Evolutionary conservation across 2,329 filamentous ascomycete species (phyloP), one percentile per base, ranked within the genome.

Genomic region (Stylonectria norvegica): DNA sequence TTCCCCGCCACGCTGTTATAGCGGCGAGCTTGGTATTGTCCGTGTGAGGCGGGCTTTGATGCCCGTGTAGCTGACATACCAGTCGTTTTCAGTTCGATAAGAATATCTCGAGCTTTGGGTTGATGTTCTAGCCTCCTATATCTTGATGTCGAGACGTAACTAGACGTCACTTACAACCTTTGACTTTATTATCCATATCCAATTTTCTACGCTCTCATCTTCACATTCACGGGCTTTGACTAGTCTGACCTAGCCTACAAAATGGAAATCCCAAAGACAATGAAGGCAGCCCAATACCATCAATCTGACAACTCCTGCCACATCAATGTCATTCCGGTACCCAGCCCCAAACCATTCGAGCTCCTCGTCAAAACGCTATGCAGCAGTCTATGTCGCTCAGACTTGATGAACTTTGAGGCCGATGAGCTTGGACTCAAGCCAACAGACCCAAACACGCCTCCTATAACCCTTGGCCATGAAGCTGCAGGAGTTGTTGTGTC

Each of bases 401-500:
- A 30, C 27, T 15, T 30, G 8, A 30, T 30, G 27, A 30, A 30
- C 27, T 30, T 30, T 30, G 27, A 30, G 27, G 6, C 27, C 14
- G 27, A 30, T 14, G 27, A 30, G 15, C 27, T 30, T 30, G 27
- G 27, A 30, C 27, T 30, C 9, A 30, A 30, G 15, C 27, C 27
- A 6, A 30, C 27, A 6, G 27, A 30, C 14, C 27, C 27, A 6
- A 14, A 30, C 27, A 30, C 27, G 8, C 27, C 27, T 15, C 27
- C 27, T 9, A 42, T 54, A 11, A 58, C 55, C 9, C 49, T 58
- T 22, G 77, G 80, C 38, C 82, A 85, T 56, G 82, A 86, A 52
- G 82, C 83, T 50, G 81, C 79, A 2, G 81, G 81, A 4, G 68
- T 71, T 34, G 72, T 85, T 9, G 69, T 76, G 20, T 74, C 79